Evolutionary conservation across 2,329 filamentous ascomycete genomes (phyloP), one percentile per base, ranked within the genome.

Genomic region (Fusarium sp.): DNA sequence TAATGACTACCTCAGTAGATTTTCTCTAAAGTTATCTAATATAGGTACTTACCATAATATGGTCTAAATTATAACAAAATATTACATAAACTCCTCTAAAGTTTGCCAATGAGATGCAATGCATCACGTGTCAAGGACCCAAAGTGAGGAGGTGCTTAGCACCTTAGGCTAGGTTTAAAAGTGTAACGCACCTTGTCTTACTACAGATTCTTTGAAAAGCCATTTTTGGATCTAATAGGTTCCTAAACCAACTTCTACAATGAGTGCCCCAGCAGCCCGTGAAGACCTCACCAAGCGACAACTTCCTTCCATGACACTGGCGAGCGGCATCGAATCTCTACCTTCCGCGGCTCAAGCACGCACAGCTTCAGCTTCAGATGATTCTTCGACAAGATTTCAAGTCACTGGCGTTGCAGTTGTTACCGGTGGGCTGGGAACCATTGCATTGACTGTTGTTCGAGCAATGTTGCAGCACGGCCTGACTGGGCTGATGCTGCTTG

Each of bases 231-330:
- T 53, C 36, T 14, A 2, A 13, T 11, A 38, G 26, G 20, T 6
- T 45, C 22, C 11, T 22, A 2, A 11, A 53, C 1, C 9, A 48
- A 20, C 14, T 4, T 8, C 30, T 6, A 68, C 12, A 15, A 71
- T 71, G 65, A 69, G 54, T 24, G 54, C 45, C 26, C 47, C 48
- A 36, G 22, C 45, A 10, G 42, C 59, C 7, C 67, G 65, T 6
- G 32, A 54, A 48, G 65, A 69, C 6, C 51, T 70, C 3, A 64
- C 58, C 56, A 69, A 70, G 59, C 55, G 67, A 17, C 58, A 59
- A n/a, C 67, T 69, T n/a, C 67, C 67, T 22, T 70, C 65, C 6
- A 70, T 70, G 67, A 51, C 28, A 2, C 42, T 69, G 3, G 65
- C 58, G 18, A 69, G 36, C 3, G 67, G 67, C 1, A n/a, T 56